phyloP scores from a whole-genome alignment of 2,329 filamentous ascomycete species.

The Ceratocystis ficicola region DNA sequence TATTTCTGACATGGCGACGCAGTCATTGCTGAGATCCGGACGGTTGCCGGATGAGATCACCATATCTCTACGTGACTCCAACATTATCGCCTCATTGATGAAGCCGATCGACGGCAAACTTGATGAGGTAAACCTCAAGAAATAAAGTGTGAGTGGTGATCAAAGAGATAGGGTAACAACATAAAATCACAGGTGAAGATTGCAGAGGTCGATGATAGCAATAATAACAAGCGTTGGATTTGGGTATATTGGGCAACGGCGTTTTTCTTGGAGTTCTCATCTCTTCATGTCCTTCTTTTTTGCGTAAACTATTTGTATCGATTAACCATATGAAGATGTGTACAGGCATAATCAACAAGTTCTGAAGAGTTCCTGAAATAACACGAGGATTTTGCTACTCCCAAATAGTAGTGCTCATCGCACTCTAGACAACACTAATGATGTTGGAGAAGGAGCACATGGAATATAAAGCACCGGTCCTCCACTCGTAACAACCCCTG shows the following conservation, averaged over 20 bases:
- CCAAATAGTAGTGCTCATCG: background rate
- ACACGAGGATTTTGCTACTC: constrained; percentile 10
- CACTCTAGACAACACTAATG: background rate
- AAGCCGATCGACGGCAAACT: constrained; percentile 21
- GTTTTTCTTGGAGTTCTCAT: background rate
- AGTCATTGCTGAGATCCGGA: constrained; percentile 41
- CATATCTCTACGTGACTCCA: constrained; percentile 66
- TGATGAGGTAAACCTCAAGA: constrained; percentile 16
- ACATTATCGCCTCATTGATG: constrained; percentile 57
- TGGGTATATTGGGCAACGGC: constrained; percentile 1
- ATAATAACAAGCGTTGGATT: background rate
- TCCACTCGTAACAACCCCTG: constrained; percentile 17
- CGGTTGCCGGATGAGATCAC: constrained; percentile 58
- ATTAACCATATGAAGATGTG: background rate
- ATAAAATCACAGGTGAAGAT: background rate
- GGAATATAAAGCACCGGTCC: too few relatives aligned
- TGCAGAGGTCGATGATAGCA: background rate
- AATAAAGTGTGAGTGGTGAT: background rate
- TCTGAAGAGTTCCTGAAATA: background rate
- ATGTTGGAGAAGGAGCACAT: too few relatives aligned
- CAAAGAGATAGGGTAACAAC: too few relatives aligned
- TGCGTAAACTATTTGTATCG: background rate
- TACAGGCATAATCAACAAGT: background rate
- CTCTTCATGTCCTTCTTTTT: background rate
- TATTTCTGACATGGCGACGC: background rate